Conservation (phyloP, 192 early-diverging fungal genomes). For the Linnemannia zychae region DNA sequence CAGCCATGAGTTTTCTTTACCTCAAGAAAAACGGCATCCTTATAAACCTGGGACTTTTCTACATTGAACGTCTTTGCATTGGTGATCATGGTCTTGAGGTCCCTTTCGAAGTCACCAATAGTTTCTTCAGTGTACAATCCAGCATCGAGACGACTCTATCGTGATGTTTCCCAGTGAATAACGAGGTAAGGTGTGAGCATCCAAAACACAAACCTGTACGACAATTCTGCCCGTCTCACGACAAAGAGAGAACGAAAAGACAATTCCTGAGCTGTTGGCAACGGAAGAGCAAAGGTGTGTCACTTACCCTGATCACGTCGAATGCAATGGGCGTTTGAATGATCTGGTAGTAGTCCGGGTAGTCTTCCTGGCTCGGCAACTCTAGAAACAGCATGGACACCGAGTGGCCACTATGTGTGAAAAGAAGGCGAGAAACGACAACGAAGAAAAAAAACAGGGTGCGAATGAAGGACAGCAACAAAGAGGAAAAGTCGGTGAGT, state of each 20-base stretch:
- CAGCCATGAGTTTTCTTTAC: conserved; percentile 22
- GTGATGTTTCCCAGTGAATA: not conserved
- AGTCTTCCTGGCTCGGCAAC: conserved; percentile 56
- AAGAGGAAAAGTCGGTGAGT: no score
- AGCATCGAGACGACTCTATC: conserved; percentile 15
- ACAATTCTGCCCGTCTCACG: not conserved
- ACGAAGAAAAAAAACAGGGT: not conserved
- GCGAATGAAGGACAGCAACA: not conserved
- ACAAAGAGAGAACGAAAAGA: conserved; percentile 42
- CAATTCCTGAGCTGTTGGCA: not conserved
- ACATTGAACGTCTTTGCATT: conserved; percentile 71
- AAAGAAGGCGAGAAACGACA: not conserved
- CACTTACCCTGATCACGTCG: conserved; percentile 58
- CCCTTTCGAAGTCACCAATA: conserved; percentile 29
- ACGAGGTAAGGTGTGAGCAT: conserved; percentile 6
- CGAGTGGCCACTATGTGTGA: conserved; percentile 37
- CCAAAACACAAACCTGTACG: not conserved
- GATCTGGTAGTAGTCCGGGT: conserved; percentile 62
- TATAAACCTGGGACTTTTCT: conserved; percentile 59
- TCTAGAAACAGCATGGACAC: conserved; percentile 54
- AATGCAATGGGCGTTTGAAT: conserved; percentile 68
- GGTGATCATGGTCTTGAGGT: conserved; percentile 61
- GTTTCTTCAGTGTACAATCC: conserved; percentile 25
- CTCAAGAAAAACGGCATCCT: conserved; percentile 62
- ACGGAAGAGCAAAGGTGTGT: not conserved